phyloP scores from a whole-genome alignment of 106 monocot species.

The Acanthochlamys bracteata region DNA sequence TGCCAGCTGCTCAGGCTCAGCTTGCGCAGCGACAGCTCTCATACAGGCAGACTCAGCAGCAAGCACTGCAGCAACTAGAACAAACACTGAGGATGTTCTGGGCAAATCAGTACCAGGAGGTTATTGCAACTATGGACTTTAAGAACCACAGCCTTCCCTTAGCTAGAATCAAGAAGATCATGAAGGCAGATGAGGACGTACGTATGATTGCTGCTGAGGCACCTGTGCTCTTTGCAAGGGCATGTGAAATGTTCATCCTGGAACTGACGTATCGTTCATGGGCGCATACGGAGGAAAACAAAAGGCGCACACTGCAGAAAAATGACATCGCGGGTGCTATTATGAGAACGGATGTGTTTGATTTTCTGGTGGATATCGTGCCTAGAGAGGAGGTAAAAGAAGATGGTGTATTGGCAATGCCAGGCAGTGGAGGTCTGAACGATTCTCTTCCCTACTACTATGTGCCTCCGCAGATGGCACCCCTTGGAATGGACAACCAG shows the following conservation, averaged over 20 bases:
- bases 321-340: neutral
- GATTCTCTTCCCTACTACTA: no score
- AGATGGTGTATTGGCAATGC: neutral
- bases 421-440: no score
- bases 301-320: neutral
- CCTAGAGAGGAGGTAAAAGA: neutral
- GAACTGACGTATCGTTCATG: neutral
- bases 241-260: slow-evolving; percentile 2
- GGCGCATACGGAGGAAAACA: neutral
- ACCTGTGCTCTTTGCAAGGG: slow-evolving; percentile 1
- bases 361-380: neutral
- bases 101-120: neutral
- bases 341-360: neutral
- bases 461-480: no score
- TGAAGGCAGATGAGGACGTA: neutral
- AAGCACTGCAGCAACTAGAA: neutral
- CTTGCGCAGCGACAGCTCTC: no score
- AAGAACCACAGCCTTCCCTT: neutral
- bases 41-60: neutral
- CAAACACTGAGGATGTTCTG: neutral
- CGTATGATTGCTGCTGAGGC: neutral
- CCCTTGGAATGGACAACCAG: no score
- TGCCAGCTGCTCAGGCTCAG: no score
- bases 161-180: neutral
- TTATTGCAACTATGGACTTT: neutral